These are phyloP conservation scores for Austroboletus novae-zelandiae DNA, from an alignment of 1,284 basidiomycete genomes.

Conservation along the genomic window DNA sequence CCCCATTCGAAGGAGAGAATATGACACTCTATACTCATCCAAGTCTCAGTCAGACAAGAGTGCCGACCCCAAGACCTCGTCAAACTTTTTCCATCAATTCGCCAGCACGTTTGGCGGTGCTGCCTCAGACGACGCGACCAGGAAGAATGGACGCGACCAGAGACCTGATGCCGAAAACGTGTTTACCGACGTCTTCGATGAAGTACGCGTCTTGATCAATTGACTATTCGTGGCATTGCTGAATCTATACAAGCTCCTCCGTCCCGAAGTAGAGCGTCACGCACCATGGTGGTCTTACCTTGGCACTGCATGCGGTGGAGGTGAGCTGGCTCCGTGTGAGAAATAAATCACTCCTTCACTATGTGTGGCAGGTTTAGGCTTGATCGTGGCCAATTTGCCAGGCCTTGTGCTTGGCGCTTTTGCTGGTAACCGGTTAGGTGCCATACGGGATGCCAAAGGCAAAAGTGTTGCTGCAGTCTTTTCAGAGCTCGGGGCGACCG, in stretches of 20 bases:
- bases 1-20: slow-evolving; percentile 73
- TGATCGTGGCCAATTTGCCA: slow-evolving; percentile 86
- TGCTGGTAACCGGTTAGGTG: slow-evolving; percentile 84
- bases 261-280: slow-evolving; percentile 72
- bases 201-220: slow-evolving; percentile 46
- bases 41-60: slow-evolving; percentile 49
- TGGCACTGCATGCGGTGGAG: slow-evolving; percentile 62
- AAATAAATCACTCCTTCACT: slow-evolving; percentile 9
- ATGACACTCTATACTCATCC: slow-evolving; percentile 68
- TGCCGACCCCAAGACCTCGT: slow-evolving; percentile 63
- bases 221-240: slow-evolving; percentile 2
- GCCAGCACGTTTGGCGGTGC: slow-evolving; percentile 59
- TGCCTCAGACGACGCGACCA: slow-evolving; percentile 30
- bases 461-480: slow-evolving; percentile 94
- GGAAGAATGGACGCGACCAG: slow-evolving; percentile 35
- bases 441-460: slow-evolving; percentile 88
- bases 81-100: slow-evolving; percentile 79
- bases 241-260: slow-evolving; percentile 51
- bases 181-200: slow-evolving; percentile 89
- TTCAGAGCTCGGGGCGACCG: slow-evolving; percentile 66
- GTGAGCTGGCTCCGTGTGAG: slow-evolving; percentile 10
- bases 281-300: slow-evolving; percentile 76
- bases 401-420: slow-evolving; percentile 77
- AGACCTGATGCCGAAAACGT: slow-evolving; percentile 78
- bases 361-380: slow-evolving; percentile 62